Evolutionary conservation across 2,329 filamentous ascomycete species (phyloP), one percentile per base, ranked within the genome.

Genomic region (Talaromyces marneffei): DNA sequence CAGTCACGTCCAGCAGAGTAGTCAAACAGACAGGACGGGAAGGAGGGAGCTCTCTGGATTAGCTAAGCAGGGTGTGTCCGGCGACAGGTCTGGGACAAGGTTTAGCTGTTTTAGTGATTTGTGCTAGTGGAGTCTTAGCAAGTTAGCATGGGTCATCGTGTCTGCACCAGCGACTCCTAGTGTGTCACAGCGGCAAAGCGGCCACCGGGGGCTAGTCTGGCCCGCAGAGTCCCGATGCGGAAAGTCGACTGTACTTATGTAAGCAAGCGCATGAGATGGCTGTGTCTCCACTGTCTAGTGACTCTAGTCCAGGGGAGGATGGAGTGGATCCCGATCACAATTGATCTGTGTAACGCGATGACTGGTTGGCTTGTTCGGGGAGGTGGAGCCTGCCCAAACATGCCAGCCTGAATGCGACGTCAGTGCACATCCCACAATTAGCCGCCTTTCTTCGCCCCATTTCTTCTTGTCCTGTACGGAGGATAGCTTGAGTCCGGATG

Each of bases 171-270:
- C n/a, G 23, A 8, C 42, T 39, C n/a, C 40, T 44, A 48, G 44
- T 31, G 48, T 52, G 48, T 33, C 48, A 16, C 48, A 52, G 48
- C 48, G 48, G 48, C 48, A 52, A 52, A 52, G 48, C 44, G 44
- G 44, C 44, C 44, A 48, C 44, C 44, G 23, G 52, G n/a, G 23
- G 37, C 54, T 57, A 57, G 54, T 18, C 37, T 57, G 56, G 33
- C 42, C 44, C 33, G 55, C 27, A 18, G 16, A 46, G 39, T 52
- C 48, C 48, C 29, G 18, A 52, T 20, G 29, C 29, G 29, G 48
- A 12, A 52, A 52, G 48, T 52, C 48, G 29, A 52, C 29, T 8
- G 4, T n/a, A n/a, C n/a, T 52, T 52, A 52, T 20, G 48, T 52
- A 14, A 52, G 48, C 48, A 14, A 14, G 46, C 46, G n/a, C 44